A percentile compares a stretch with the other conserved stretches of the same genome.
These are phyloP conservation scores for Cotoneaster glaucophyllus DNA, from an alignment of 306 rosid species.

Conservation along the genomic window DNA sequence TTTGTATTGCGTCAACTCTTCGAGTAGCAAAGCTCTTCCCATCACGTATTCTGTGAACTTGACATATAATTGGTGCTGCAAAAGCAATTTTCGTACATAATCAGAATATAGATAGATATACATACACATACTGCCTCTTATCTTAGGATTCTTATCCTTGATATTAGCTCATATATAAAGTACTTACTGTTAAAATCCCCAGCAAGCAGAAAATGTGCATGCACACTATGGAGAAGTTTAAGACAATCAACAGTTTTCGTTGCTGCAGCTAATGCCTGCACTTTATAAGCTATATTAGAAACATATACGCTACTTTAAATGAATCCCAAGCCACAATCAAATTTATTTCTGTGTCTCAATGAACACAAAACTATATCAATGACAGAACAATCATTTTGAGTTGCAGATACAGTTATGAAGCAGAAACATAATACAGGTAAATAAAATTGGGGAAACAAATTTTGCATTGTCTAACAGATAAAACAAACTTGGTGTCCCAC, in stretches of 20 bases:
- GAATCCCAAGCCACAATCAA: background rate
- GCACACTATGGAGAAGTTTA: slow-evolving; percentile 84
- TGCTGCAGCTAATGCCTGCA: slow-evolving; percentile 95
- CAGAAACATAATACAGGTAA: background rate
- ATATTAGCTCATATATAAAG: slow-evolving; percentile 12
- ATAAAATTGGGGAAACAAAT: background rate
- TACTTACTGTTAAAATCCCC: slow-evolving; percentile 86
- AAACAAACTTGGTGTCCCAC: too few relatives aligned
- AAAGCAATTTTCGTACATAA: slow-evolving; percentile 8
- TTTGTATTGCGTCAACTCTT: slow-evolving; percentile 85
- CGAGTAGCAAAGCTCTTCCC: slow-evolving; percentile 93
- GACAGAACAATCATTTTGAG: background rate
- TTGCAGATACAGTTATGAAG: background rate
- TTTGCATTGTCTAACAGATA: background rate
- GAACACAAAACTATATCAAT: background rate
- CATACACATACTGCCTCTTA: background rate
- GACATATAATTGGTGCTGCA: slow-evolving; percentile 85
- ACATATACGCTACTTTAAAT: too few relatives aligned
- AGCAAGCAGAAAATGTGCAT: slow-evolving; percentile 73
- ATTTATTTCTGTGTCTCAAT: background rate
- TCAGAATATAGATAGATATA: background rate
- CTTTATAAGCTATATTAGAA: slow-evolving; percentile 3
- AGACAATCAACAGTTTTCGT: slow-evolving; percentile 88
- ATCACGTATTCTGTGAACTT: slow-evolving; percentile 67
- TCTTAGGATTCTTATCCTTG: background rate